A percentile compares a stretch with the other conserved stretches of the same genome.
Conservation (phyloP, 2,329 filamentous ascomycete species). For the Raffaelea deltoideospora region DNA sequence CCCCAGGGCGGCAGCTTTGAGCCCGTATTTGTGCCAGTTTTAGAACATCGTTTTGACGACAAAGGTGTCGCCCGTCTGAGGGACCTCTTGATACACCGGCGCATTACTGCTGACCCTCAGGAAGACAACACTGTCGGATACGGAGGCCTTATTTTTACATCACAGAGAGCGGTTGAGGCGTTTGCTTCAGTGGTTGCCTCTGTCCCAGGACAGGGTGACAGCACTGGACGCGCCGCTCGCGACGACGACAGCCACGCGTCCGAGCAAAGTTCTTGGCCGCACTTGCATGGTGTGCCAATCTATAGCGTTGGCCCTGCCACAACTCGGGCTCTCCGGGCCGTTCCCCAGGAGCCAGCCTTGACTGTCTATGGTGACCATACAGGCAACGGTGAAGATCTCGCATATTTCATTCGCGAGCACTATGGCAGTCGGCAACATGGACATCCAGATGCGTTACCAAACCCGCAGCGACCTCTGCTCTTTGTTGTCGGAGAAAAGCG, state of each 20-base stretch:
- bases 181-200: conserved; percentile 49
- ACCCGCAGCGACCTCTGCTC: conserved; percentile 55
- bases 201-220: conserved; percentile 5
- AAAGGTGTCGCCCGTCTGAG: conserved; percentile 39
- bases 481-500: conserved; percentile 87
- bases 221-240: conserved; percentile 10
- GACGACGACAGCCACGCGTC: conserved; percentile 11
- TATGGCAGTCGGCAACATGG: conserved; percentile 33
- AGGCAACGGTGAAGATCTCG: conserved; percentile 71
- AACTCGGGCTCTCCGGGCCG: conserved; percentile 52
- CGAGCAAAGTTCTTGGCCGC: conserved; percentile 25
- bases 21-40: conserved; percentile 60
- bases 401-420: conserved; percentile 62
- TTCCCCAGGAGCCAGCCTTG: conserved; percentile 33
- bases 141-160: conserved; percentile 72
- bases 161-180: conserved; percentile 68
- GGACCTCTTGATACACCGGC: conserved; percentile 27
- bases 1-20: conserved; percentile 25
- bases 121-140: conserved; percentile 28
- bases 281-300: conserved; percentile 42
- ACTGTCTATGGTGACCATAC: conserved; percentile 65
- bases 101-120: conserved; percentile 19
- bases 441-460: too few species aligned
- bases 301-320: conserved; percentile 76
- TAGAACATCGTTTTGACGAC: conserved; percentile 54